These are phyloP conservation scores for Xylariomycetidae sp. DNA, from an alignment of 2,329 filamentous ascomycete species.

Conservation along the genomic window DNA sequence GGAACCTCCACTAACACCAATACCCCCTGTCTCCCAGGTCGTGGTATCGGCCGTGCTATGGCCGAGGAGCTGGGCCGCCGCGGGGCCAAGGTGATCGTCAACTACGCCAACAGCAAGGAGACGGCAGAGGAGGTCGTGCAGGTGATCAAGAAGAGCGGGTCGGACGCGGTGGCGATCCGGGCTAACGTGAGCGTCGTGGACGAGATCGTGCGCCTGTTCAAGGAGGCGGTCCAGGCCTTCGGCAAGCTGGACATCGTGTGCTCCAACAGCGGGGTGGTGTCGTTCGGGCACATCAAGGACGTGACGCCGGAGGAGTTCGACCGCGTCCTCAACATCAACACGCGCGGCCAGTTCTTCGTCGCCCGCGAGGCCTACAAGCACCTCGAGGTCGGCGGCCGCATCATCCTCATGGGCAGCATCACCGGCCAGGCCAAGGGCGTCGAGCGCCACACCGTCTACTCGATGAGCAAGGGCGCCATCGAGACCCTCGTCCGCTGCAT, in stretches of 20 bases:
- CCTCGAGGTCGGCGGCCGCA: slow-evolving; percentile 61
- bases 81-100: slow-evolving; percentile 62
- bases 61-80: slow-evolving; percentile 60
- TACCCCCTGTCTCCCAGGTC: slow-evolving; percentile 34
- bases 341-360: slow-evolving; percentile 68
- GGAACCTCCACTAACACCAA: slow-evolving; percentile 6
- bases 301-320: slow-evolving; percentile 68
- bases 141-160: slow-evolving; percentile 59
- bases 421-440: slow-evolving; percentile 63
- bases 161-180: slow-evolving; percentile 59
- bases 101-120: slow-evolving; percentile 61
- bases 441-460: slow-evolving; percentile 69
- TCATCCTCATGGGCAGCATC: slow-evolving; percentile 72
- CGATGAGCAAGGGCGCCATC: slow-evolving; percentile 70
- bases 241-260: slow-evolving; percentile 66
- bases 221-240: slow-evolving; percentile 57
- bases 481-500: slow-evolving; percentile 74
- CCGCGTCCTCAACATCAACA: slow-evolving; percentile 65
- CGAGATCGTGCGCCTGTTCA: slow-evolving; percentile 60
- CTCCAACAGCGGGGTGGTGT: slow-evolving; percentile 66
- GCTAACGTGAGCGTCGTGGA: slow-evolving; percentile 63
- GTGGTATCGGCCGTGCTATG: slow-evolving; percentile 64
- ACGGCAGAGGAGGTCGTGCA: slow-evolving; percentile 63
- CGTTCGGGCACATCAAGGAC: slow-evolving; percentile 64
- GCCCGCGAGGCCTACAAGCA: slow-evolving; percentile 66